Evolutionary conservation across 768 basidiomycete species (phyloP).

Genomic region (Boletus edulis): DNA sequence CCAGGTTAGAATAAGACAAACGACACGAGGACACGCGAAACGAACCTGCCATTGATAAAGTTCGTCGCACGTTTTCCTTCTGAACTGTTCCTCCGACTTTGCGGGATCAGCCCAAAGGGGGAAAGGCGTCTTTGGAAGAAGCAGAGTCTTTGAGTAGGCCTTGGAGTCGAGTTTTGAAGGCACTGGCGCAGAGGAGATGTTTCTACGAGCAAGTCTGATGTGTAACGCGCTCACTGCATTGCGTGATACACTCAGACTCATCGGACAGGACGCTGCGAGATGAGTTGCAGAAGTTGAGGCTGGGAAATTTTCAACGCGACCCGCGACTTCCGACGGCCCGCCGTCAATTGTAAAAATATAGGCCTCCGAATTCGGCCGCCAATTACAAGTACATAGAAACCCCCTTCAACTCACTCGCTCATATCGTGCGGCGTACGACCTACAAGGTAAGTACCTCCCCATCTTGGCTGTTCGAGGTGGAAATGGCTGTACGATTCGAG

Average conservation of each 20-base stretch:
- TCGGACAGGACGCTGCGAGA: neutral
- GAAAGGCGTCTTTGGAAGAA: constrained; percentile 80
- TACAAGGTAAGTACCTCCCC: too few species aligned
- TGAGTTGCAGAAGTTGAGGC: neutral
- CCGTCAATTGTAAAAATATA: too few species aligned
- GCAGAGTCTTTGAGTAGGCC: constrained; percentile 59
- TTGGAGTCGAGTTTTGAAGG: constrained; percentile 26
- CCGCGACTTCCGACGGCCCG: too few species aligned
- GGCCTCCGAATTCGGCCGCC: too few species aligned
- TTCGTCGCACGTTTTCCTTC: constrained; percentile 62
- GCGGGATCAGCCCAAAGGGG: constrained; percentile 66
- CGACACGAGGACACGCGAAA: constrained; percentile 19
- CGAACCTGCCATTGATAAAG: constrained; percentile 78
- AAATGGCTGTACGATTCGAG: too few species aligned
- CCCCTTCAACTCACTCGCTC: too few species aligned
- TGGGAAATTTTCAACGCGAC: too few species aligned
- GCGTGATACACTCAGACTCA: constrained; percentile 19
- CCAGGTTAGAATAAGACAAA: neutral
- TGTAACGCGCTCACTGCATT: constrained; percentile 12
- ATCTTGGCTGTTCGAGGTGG: too few species aligned
- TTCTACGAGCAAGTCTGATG: constrained; percentile 9
- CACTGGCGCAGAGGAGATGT: constrained; percentile 11
- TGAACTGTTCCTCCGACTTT: constrained; percentile 58
- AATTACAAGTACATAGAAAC: too few species aligned
- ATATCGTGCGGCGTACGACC: too few species aligned